These are phyloP conservation scores for Cokeromyces recurvatus DNA, from an alignment of 371 early-diverging fungal species.

Conservation along the genomic window DNA sequence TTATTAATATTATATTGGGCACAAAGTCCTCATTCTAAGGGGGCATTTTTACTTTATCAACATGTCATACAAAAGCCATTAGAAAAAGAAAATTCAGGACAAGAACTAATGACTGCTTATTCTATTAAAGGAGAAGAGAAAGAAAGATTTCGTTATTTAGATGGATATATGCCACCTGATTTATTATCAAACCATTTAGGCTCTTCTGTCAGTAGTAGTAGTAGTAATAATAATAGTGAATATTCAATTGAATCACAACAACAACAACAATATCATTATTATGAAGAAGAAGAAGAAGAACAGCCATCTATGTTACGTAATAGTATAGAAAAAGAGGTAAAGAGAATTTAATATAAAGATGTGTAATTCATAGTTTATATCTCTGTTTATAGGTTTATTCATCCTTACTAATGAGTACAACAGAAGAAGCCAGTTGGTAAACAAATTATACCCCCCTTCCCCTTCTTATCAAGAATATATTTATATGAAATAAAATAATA, in stretches of 20 bases:
- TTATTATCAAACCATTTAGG: neutral
- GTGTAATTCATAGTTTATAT: neutral
- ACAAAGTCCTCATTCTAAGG: constrained; percentile 47
- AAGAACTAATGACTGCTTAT: neutral
- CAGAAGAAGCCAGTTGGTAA: constrained; percentile 20
- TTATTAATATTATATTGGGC: constrained; percentile 47
- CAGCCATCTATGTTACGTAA: neutral
- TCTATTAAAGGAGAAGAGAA: constrained; percentile 2
- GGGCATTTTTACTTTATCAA: constrained; percentile 35
- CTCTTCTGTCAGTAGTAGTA: constrained; percentile 2
- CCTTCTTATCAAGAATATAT: neutral
- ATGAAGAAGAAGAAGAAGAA: neutral
- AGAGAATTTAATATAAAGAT: constrained; percentile 1
- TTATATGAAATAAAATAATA: neutral
- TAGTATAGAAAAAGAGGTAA: neutral
- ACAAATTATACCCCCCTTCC: too few species aligned
- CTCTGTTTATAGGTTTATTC: neutral
- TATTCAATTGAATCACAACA: constrained; percentile 1
- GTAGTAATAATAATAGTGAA: constrained; percentile 6
- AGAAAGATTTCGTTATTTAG: constrained; percentile 13
- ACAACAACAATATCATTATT: neutral
- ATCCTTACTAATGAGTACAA: constrained; percentile 6
- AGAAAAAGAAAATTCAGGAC: constrained; percentile 1
- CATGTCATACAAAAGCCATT: constrained; percentile 35
- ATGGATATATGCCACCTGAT: constrained; percentile 24